Evolutionary conservation across 2,329 filamentous ascomycete species (phyloP), one percentile per base, ranked within the genome.

Genomic region (Apiospora marii): DNA sequence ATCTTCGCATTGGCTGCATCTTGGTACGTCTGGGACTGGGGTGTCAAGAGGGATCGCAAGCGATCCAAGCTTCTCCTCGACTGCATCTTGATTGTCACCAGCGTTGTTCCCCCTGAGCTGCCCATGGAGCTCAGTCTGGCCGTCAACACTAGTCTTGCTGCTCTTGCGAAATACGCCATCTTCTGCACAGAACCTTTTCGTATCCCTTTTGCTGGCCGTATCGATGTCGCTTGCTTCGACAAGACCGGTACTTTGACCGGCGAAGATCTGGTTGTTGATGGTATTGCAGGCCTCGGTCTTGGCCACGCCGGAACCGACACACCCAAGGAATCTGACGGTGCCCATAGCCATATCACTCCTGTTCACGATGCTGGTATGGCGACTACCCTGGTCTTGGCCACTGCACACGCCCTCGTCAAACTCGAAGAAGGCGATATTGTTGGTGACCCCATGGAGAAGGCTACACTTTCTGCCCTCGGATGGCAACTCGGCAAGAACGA

Each of bases 131-230:
- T 99, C 70, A 98, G 94, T 83, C 87, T 99, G 79, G 97, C 97
- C 68, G 97, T 99, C 81, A 99, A 99, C 85, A 99, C 96, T 16
- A 97, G 94, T 88, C 86, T 99, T 82, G 95, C 96, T 69, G 96
- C 96, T 41, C 87, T 99, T 49, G 97, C 95, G 84, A 97, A 96
- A 83, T 96, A 92, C 77, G 96, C 97, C 74, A 99, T 99, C 79
- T 99, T 98, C 87, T 99, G 96, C 82, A 99, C 96, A 2, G 97
- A 99, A 82, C 96, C 96, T 41, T 99, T 99, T 91, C 92, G 96
- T 72, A 99, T 99, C 79, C 97, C 97, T 0, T 98, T 93, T 78
- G 97, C 95, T 76, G 96, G 96, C 44, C 94, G 96, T 75, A 93
- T 99, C 73, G 97, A 99, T 82, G 89, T 99, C 71, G 95, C 96